A percentile compares a stretch with the other conserved stretches of the same genome.
phyloP scores from a whole-genome alignment of 768 basidiomycete species.

The Rhodotorula kratochvilovae region DNA sequence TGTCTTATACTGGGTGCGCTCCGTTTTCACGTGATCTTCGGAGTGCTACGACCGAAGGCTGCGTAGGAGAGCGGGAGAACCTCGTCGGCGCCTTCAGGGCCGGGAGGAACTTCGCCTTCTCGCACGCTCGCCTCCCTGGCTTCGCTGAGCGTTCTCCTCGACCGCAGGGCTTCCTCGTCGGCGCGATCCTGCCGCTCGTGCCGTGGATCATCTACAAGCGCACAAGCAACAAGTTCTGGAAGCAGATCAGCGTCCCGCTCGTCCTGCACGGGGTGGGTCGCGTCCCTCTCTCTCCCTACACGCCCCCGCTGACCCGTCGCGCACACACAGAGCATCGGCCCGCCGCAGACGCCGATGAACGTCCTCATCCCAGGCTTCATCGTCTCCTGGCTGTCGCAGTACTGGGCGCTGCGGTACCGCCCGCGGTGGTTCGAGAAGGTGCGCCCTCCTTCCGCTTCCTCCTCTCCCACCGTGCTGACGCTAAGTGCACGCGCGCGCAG shows the following conservation, averaged over 20 bases:
- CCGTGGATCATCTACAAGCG: constrained; percentile 40
- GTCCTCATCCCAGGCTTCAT: constrained; percentile 41
- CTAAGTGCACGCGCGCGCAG: neutral
- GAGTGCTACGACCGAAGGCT: too few species aligned
- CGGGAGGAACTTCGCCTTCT: too few species aligned
- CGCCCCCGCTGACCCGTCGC: too few species aligned
- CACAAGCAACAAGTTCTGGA: constrained; percentile 30
- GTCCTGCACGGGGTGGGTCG: constrained; percentile 40
- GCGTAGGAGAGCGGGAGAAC: too few species aligned
- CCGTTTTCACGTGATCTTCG: too few species aligned
- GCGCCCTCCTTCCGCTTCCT: neutral
- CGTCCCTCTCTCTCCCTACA: neutral
- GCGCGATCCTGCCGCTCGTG: constrained; percentile 40
- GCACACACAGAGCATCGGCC: constrained; percentile 23
- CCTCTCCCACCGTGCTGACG: neutral
- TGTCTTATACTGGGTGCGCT: constrained; percentile 36
- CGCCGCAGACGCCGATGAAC: constrained; percentile 44
- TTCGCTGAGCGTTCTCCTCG: neutral
- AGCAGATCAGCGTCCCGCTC: constrained; percentile 39
- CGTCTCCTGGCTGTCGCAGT: constrained; percentile 37
- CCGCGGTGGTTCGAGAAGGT: constrained; percentile 42
- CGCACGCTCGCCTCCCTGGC: too few species aligned
- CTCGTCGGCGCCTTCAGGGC: too few species aligned
- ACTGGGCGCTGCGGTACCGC: constrained; percentile 36
- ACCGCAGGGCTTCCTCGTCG: constrained; percentile 40